A percentile compares a stretch with the other conserved stretches of the same genome.
Evolutionary conservation across 1,139 yeast genomes (phyloP).

Genomic region (Hansenula anomala): DNA sequence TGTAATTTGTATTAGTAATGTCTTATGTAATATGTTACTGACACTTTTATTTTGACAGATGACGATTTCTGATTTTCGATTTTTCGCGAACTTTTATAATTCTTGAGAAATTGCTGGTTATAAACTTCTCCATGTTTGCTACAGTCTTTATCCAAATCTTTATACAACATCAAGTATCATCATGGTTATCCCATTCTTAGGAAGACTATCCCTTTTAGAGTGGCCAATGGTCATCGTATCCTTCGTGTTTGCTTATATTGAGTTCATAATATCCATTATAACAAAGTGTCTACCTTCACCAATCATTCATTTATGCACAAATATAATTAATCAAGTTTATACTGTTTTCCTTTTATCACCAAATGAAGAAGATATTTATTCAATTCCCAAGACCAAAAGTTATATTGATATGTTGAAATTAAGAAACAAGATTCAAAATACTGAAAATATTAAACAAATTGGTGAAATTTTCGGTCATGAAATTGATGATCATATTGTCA

Average conservation of each 20-base stretch:
- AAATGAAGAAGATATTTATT: conserved; percentile 5
- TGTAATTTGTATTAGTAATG: background rate
- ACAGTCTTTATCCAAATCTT: no score
- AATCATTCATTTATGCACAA: conserved; percentile 18
- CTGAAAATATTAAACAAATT: conserved; percentile 58
- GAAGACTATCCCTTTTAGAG: conserved; percentile 28
- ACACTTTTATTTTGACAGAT: background rate
- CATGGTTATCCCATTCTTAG: conserved; percentile 5
- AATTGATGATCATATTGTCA: conserved; percentile 52
- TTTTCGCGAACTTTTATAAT: no score
- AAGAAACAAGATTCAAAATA: conserved; percentile 25
- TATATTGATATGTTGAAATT: conserved; percentile 26
- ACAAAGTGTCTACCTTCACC: conserved; percentile 25
- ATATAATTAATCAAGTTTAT: conserved; percentile 14
- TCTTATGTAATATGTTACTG: background rate
- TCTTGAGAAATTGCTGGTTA: no score
- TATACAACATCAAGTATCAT: background rate
- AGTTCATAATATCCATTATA: conserved; percentile 26
- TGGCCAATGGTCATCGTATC: conserved; percentile 28
- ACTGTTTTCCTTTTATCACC: background rate
- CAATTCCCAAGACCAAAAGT: background rate
- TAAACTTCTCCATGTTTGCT: no score
- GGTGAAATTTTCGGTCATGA: conserved; percentile 58
- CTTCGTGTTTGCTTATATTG: conserved; percentile 25
- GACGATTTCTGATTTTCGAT: no score